Base-by-base conservation (phyloP, 2,329 filamentous ascomycete genomes). In the Hortaea werneckii region DNA sequence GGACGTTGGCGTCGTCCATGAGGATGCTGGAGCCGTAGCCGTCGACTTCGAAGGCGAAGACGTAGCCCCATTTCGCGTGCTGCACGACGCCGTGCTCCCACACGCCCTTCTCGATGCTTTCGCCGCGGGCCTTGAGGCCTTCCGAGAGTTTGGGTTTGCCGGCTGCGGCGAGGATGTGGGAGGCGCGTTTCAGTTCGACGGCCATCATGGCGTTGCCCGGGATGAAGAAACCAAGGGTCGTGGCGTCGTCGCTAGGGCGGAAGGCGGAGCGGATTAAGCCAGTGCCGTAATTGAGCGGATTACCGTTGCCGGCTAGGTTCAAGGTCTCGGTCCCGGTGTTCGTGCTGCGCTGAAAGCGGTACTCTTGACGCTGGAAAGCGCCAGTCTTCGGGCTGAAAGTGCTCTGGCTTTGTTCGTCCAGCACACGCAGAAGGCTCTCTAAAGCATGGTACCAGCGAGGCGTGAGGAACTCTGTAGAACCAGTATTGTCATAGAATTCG, bases 151-250 rank as follows among this genome's bases (percentile, higher is more conserved):
- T 65, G 3, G 72, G 63, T 41, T 83, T 77, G 1, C 76, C 77
- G 1, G 74, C 78, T 5, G 72, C 71, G 43, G 70, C 68, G n/a
- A 96, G 75, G 13, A 94, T 73, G 5, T 74, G 71, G 0, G 87
- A 80, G 0, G 85, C 81, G 37, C 85, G 81, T 52, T 81, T 78
- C 27, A 98, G 73, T 65, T 98, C 88, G 0, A 90, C 85, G 2
- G 87, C 82, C 76, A 98, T 95, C 82, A 94, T 90, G 26, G 92
- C 92, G 61, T 98, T 98, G 34, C 87, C 83, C 0, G 92, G 92
- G 54, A 98, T 94, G 63, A 95, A 87, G 71, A 87, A 98, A 39
- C 89, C 89, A 3, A 98, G 73, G 34, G 92, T 95, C 0, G 88
- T 94, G 2, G 92, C 87, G 64, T 98, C 92, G 58, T 98, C 92